Base-by-base conservation (phyloP, 352 stramenopile genomes). In the Globisporangium spiculum region DNA sequence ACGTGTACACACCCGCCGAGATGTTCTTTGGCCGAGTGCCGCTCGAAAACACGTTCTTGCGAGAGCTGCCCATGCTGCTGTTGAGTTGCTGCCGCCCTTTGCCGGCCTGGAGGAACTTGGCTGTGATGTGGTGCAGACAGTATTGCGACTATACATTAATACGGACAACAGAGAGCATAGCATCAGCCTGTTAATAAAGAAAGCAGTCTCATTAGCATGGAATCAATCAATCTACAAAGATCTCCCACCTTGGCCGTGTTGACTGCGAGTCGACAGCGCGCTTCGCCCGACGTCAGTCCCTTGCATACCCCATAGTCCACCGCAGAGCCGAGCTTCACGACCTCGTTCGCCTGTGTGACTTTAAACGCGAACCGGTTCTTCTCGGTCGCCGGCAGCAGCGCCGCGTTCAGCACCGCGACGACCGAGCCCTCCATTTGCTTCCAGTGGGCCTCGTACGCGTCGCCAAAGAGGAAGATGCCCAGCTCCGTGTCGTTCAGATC, bases 251-350 rank as follows among this genome's bases (percentile, higher is more conserved):
- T 89, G 38, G 85, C 72, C 3, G 73, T 93, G 60, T 95, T 95
- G 32, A 95, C 74, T 18, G 86, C 78, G 34, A 93, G 78, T 12
- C 80, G 80, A 54, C 88, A 95, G 2, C 85, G 84, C 34, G 75
- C 71, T 66, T 93, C 86, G 60, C 70, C 71, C 10, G 73, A 75
- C 1, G 73, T 93, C 44, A 75, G 87, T 63, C 84, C 84, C 56
- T 93, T 93, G 69, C 88, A 95, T 46, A 93, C 88, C 9, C 85
- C 88, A 65, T 87, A 95, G 71, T 95, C 88, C 32, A 88, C 64
- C 0, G 85, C 77, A 1, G 66, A 75, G 9, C 88, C 88, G 8
- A 95, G 73, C 63, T 77, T 78, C 22, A 92, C 85, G 38, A 95
- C 57, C 52, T 94, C 80, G 18, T 80, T 68, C 6, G 74, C 50